Conservation (phyloP, 2,329 filamentous ascomycete genomes). For the Trichoderma citrinoviride region DNA sequence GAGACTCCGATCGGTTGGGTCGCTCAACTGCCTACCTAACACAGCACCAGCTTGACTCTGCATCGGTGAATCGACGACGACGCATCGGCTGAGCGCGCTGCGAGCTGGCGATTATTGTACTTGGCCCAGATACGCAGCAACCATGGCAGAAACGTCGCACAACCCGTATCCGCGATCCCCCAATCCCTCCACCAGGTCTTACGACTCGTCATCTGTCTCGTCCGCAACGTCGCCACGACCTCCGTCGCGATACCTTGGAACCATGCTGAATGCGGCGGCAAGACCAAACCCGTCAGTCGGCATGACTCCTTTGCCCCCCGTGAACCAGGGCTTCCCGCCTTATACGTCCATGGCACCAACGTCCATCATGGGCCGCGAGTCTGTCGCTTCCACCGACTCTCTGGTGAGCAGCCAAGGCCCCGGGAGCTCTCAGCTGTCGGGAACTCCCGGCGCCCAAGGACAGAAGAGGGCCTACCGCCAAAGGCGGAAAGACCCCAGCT, state of each 20-base stretch:
- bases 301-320: conserved; percentile 50
- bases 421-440: conserved; percentile 34
- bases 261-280: conserved; percentile 51
- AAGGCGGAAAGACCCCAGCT: conserved; percentile 92
- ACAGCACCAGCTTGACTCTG: conserved; percentile 1
- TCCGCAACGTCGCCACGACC: conserved; percentile 59
- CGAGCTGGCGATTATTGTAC: not conserved
- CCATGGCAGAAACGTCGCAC: conserved; percentile 55
- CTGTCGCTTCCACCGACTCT: conserved; percentile 58
- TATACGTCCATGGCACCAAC: conserved; percentile 51
- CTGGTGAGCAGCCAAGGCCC: conserved; percentile 53
- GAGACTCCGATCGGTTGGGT: conserved; percentile 17
- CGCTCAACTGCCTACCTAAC: conserved; percentile 9
- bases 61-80: conserved; percentile 9
- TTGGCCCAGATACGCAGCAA: conserved; percentile 30
- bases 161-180: conserved; percentile 60
- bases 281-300: conserved; percentile 52
- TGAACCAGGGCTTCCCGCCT: conserved; percentile 50
- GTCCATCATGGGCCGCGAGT: conserved; percentile 57
- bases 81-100: not conserved
- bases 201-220: conserved; percentile 63
- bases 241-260: conserved; percentile 50
- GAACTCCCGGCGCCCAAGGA: conserved; percentile 54
- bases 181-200: conserved; percentile 59
- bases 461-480: conserved; percentile 95